Conservation (phyloP, 495 filamentous ascomycete genomes). For the Penicillium canariense region DNA sequence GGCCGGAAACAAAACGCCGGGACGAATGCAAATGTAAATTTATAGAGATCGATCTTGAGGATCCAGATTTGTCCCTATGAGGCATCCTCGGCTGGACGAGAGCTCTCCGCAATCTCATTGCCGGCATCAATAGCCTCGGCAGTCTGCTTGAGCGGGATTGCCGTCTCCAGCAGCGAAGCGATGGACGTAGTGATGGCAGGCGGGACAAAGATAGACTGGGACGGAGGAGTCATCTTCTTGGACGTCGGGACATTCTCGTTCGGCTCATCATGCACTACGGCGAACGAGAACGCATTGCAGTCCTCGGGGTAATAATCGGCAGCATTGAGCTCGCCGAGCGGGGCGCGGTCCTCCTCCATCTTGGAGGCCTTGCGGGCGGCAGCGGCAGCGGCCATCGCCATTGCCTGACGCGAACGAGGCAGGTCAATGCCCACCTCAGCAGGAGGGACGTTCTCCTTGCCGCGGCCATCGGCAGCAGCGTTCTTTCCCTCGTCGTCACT, state of each 20-base stretch:
- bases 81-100: background rate
- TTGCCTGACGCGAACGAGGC: constrained; percentile 27
- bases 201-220: constrained; percentile 6
- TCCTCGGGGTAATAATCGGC: constrained; percentile 72
- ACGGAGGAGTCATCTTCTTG: constrained; percentile 18
- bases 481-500: constrained; percentile 51
- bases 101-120: background rate
- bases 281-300: constrained; percentile 58
- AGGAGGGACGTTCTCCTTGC: constrained; percentile 88
- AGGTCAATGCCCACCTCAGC: constrained; percentile 35
- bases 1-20: constrained; percentile 18
- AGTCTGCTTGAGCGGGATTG: constrained; percentile 11
- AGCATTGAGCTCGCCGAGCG: constrained; percentile 67
- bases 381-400: constrained; percentile 23
- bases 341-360: constrained; percentile 58
- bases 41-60: background rate
- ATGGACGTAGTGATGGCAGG: constrained; percentile 25
- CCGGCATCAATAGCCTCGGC: background rate
- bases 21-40: constrained; percentile 23
- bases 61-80: background rate
- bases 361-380: constrained; percentile 34
- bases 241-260: constrained; percentile 26
- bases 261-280: constrained; percentile 59
- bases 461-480: constrained; percentile 49
- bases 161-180: constrained; percentile 31